Conservation (phyloP, 2,329 filamentous ascomycete genomes). For the Bipolaris oryzae region DNA sequence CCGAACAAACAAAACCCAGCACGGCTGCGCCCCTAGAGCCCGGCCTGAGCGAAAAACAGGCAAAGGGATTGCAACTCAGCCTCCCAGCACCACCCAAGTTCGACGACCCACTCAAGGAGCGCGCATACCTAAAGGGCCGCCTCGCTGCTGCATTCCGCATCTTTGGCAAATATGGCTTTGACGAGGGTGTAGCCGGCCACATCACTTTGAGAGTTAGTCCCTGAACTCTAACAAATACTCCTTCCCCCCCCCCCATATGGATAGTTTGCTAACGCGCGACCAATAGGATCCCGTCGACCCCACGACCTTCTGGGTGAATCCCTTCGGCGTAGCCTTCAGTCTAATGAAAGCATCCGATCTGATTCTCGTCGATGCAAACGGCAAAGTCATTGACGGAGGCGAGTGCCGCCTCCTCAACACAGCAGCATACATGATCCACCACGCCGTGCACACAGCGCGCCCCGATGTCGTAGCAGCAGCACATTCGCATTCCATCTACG, state of each 20-base stretch:
- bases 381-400: conserved; percentile 68
- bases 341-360: conserved; percentile 69
- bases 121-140: conserved; percentile 46
- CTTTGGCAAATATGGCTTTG: conserved; percentile 49
- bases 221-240: not conserved
- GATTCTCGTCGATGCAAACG: conserved; percentile 68
- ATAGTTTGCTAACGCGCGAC: conserved; percentile 5
- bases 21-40: conserved; percentile 41
- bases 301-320: conserved; percentile 69
- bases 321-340: conserved; percentile 67
- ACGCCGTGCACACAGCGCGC: conserved; percentile 63
- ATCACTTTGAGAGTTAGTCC: conserved; percentile 61
- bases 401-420: conserved; percentile 45
- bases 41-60: conserved; percentile 35
- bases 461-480: conserved; percentile 65
- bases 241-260: too few relatives aligned
- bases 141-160: conserved; percentile 49
- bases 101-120: conserved; percentile 46
- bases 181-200: conserved; percentile 63
- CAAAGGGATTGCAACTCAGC: conserved; percentile 29
- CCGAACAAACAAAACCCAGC: conserved; percentile 33
- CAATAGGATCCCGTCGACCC: conserved; percentile 62
- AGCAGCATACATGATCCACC: conserved; percentile 65
- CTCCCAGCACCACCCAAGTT: conserved; percentile 45
- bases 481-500: conserved; percentile 64